These are phyloP conservation scores for Colletotrichum sp. DNA, from an alignment of 2,329 filamentous ascomycete species.

Conservation along the genomic window DNA sequence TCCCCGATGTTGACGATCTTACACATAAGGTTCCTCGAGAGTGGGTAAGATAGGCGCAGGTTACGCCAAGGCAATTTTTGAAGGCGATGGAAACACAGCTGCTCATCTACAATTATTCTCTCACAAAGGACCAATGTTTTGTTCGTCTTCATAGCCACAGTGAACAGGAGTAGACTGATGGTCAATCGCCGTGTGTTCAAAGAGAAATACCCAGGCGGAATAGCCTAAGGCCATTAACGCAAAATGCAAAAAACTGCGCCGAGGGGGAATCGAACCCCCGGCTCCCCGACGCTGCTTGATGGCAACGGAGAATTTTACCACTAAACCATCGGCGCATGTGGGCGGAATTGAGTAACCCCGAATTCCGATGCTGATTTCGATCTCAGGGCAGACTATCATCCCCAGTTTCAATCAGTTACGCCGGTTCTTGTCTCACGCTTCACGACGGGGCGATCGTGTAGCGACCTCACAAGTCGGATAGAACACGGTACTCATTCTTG, in stretches of 20 bases:
- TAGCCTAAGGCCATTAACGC: no score
- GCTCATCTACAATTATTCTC: background rate
- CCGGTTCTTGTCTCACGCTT: no score
- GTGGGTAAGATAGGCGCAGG: background rate
- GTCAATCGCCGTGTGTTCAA: no score
- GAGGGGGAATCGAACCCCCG: constrained; percentile 16
- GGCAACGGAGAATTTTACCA: constrained; percentile 19
- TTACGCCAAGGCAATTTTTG: background rate
- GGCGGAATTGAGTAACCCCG: background rate
- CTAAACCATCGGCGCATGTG: constrained; percentile 9
- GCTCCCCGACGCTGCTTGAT: constrained; percentile 13
- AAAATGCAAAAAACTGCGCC: background rate
- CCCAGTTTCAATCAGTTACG: background rate
- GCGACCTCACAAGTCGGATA: background rate
- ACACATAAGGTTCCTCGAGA: background rate
- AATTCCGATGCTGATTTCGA: accelerated
- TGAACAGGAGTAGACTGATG: background rate
- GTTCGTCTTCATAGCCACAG: background rate
- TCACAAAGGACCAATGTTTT: accelerated
- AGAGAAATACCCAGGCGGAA: no score
- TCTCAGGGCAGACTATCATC: accelerated
- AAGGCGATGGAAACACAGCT: background rate
- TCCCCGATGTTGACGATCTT: background rate
- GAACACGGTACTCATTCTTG: background rate
- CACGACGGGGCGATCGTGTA: background rate